Evolutionary conservation across 1,284 basidiomycete genomes (phyloP).

Genomic region (Blastosporella zonata): DNA sequence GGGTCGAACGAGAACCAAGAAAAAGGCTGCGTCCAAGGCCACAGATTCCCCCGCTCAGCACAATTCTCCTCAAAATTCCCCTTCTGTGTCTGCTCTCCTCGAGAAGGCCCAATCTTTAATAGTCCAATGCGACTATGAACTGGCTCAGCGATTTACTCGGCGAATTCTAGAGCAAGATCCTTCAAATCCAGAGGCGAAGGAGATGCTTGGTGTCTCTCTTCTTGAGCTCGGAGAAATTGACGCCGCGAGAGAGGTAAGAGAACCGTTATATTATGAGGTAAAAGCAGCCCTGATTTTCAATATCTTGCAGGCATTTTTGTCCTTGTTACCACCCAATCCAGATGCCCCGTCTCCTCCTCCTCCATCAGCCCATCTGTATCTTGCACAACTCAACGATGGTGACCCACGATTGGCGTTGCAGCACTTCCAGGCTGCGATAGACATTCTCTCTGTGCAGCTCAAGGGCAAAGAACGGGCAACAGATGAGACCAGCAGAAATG

Average conservation of each 20-base stretch:
- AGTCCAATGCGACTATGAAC: constrained; percentile 81
- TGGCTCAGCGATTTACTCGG: constrained; percentile 71
- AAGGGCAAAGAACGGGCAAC: constrained; percentile 65
- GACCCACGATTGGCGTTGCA: constrained; percentile 76
- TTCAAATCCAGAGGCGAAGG: constrained; percentile 68
- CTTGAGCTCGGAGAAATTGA: constrained; percentile 79
- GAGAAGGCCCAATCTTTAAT: constrained; percentile 77
- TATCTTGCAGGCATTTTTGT: constrained; percentile 56
- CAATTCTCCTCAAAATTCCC: constrained; percentile 27
- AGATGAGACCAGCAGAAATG: constrained; percentile 39
- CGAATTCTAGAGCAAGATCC: constrained; percentile 69
- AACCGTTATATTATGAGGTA: neutral
- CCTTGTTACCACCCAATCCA: constrained; percentile 58
- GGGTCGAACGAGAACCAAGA: constrained; percentile 65
- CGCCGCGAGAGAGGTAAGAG: constrained; percentile 65
- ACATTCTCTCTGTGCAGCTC: constrained; percentile 68
- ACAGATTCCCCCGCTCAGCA: constrained; percentile 27
- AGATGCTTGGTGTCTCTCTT: constrained; percentile 76
- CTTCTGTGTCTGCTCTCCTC: constrained; percentile 52
- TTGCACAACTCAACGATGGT: constrained; percentile 81
- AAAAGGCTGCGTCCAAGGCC: constrained; percentile 41
- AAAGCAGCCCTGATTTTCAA: constrained; percentile 6
- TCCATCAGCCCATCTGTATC: constrained; percentile 84
- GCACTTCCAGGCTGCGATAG: constrained; percentile 81
- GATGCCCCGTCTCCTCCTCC: constrained; percentile 61